These are phyloP conservation scores for Simplicillium aogashimaense DNA, from an alignment of 2,329 filamentous ascomycete species.

Conservation along the genomic window DNA sequence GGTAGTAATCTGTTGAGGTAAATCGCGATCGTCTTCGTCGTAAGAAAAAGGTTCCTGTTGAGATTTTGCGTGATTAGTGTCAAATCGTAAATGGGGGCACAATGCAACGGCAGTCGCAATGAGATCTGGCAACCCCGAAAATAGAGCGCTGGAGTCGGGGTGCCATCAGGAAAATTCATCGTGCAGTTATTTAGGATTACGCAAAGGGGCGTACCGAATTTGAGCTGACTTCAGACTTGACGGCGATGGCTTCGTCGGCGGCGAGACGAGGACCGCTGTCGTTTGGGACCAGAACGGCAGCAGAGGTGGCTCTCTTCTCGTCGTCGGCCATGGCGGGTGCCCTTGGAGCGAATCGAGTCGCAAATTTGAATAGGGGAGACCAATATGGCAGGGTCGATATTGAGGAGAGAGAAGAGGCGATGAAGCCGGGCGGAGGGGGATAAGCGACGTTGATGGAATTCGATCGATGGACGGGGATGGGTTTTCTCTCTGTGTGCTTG, in stretches of 20 bases:
- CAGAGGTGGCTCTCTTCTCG: not conserved
- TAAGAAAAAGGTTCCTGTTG: conserved; percentile 25
- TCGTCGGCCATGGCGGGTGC: conserved; percentile 1
- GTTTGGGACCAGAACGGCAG: not conserved
- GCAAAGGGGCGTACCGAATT: conserved; percentile 2
- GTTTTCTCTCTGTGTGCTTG: too few relatives aligned
- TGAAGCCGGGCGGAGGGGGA: too few relatives aligned
- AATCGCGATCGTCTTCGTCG: conserved; percentile 23
- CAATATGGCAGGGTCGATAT: not conserved
- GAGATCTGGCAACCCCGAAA: not conserved
- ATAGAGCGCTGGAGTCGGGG: not conserved
- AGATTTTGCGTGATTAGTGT: not conserved
- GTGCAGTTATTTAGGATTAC: too few relatives aligned
- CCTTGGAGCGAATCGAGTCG: not conserved
- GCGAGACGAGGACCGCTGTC: not conserved
- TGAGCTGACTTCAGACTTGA: conserved; percentile 4
- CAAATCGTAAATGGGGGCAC: not conserved
- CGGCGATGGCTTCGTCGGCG: conserved; percentile 2
- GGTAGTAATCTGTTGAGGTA: conserved; percentile 12
- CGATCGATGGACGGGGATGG: too few relatives aligned
- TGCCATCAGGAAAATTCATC: too few relatives aligned
- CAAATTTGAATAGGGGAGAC: not conserved
- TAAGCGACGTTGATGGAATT: too few relatives aligned
- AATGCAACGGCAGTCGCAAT: not conserved
- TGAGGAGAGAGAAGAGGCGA: too few relatives aligned